Evolutionary conservation across 202 grass and related monocot species (phyloP), one percentile per base, ranked within the genome.

Genomic region (Hordeum pubiflorum): DNA sequence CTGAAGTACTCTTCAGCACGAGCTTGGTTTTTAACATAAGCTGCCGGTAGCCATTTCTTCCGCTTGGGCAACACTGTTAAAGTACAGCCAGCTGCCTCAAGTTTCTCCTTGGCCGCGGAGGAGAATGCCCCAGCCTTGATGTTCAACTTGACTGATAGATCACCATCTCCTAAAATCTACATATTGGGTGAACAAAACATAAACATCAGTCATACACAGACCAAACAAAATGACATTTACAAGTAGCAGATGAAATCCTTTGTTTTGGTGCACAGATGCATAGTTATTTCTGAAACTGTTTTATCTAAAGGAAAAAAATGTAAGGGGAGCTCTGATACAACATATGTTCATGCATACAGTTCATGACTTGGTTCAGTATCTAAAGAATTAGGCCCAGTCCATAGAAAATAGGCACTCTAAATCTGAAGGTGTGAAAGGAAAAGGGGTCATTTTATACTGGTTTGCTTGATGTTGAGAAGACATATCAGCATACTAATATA

Each of bases 21-120:
- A 3, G 90, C 88, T 41, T 85, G 88, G 81, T 98, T 98, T 82
- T 91, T 98, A 23, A 86, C 69, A 83, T 93, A 91, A 74, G 83
- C 87, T 75, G 91, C 85, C 66, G 93, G 82, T 74, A 98, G 74
- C 92, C 96, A 98, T 84, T 98, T 98, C 87, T 98, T 98, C 34
- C 92, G 83, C 56, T 93, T 91, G 9, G 96, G 92, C 77, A 95
- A 73, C 24, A 88, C 69, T 82, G 80, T 98, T 29, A 93, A 48
- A 58, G 83, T 93, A 69, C 96, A 98, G 76, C 96, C 92, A 31
- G 87, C 92, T 55, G 92, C 88, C 78, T 98, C 85, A 3, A 95
- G 90, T 81, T 98, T 98, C 80, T 91, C 92, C 89, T 92, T 98
- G 52, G 96, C 96, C 0, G 77, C 70, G 74, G 82, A 46, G 11